Conservation (phyloP, 352 stramenopile genomes). For the Phytophthora hibernalis region DNA sequence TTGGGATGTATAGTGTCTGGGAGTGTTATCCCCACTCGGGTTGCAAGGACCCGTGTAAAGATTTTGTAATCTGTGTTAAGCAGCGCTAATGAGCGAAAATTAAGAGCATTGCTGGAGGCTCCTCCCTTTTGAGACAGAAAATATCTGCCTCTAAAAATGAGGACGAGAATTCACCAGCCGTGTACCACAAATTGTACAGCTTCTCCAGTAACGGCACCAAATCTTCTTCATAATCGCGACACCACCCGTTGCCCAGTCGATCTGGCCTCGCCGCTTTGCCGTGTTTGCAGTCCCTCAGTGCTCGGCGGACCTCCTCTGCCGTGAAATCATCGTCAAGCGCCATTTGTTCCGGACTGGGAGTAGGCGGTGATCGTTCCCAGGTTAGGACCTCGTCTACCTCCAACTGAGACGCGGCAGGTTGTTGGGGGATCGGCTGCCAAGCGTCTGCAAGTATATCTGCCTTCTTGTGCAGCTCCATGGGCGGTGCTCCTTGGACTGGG, state of each 20-base stretch:
- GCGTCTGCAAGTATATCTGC: too few species aligned
- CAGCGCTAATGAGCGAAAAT: not conserved
- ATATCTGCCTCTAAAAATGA: not conserved
- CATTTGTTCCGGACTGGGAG: not conserved
- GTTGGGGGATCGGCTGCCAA: not conserved
- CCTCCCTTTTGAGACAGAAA: not conserved
- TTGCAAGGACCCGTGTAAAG: not conserved
- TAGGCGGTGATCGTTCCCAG: too few species aligned
- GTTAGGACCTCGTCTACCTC: not conserved
- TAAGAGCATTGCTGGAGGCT: not conserved
- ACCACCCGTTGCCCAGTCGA: not conserved
- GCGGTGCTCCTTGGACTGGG: too few species aligned
- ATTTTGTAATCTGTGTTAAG: constrained; percentile 8
- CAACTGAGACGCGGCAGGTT: too few species aligned
- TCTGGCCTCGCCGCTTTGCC: not conserved
- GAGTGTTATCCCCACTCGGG: not conserved
- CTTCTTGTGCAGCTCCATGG: not conserved
- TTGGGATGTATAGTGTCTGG: not conserved
- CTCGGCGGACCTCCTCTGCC: not conserved
- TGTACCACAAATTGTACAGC: not conserved
- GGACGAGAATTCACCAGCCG: not conserved
- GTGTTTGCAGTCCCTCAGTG: not conserved
- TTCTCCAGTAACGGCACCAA: not conserved
- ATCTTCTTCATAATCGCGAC: not conserved
- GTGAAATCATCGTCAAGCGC: not conserved